Evolutionary conservation across 306 rosid genomes (phyloP).

Genomic region (Aeschynomene evenia): DNA sequence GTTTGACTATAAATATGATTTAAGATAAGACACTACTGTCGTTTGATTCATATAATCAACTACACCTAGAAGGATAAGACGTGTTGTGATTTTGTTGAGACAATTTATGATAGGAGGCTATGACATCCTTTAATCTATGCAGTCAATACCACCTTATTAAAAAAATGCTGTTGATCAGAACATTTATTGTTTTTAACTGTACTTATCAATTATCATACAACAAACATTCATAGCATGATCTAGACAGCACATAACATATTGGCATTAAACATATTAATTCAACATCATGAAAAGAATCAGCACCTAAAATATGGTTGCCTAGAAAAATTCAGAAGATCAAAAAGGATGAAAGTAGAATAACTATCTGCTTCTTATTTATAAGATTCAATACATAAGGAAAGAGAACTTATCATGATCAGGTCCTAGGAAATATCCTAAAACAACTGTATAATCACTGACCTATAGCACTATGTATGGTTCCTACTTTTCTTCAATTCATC

Average conservation of each 20-base stretch:
- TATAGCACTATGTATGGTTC: not conserved
- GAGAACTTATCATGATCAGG: not conserved
- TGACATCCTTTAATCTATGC: not conserved
- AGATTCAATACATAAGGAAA: conserved; percentile 10
- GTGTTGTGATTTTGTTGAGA: not conserved
- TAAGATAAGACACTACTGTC: too few species aligned
- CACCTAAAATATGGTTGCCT: not conserved
- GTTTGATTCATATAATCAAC: too few species aligned
- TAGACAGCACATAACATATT: conserved; percentile 2
- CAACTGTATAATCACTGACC: not conserved
- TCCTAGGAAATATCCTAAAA: not conserved
- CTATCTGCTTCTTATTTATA: not conserved
- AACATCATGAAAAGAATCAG: not conserved
- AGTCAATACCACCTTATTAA: not conserved
- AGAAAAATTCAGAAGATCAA: conserved; percentile 3
- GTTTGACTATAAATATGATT: not conserved
- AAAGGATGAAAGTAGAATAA: conserved; percentile 13
- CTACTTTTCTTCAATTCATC: not conserved
- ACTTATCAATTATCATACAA: not conserved
- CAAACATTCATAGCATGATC: conserved; percentile 3
- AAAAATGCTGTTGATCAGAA: not conserved
- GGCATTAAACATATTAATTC: not conserved
- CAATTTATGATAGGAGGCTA: not conserved
- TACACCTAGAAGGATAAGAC: not conserved
- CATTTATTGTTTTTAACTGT: not conserved